A percentile compares a stretch with the other conserved stretches of the same genome.
These are phyloP conservation scores for Crepidotus variabilis DNA, from an alignment of 768 basidiomycete species.

Conservation along the genomic window DNA sequence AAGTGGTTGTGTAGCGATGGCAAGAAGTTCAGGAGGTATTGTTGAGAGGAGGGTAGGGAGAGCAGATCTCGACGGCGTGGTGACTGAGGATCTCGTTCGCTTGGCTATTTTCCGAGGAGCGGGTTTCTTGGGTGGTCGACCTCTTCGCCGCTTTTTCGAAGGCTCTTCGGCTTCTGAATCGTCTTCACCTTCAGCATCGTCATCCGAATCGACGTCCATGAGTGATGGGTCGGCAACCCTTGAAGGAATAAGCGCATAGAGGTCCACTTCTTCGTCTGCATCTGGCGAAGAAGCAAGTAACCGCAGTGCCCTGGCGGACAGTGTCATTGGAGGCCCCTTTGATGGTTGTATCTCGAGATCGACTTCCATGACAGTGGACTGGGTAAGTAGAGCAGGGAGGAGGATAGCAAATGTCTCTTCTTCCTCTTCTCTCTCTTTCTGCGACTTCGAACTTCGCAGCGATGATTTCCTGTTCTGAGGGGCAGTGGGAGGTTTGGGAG, in stretches of 20 bases:
- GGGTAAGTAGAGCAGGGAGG: background rate
- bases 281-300: conserved; percentile 36
- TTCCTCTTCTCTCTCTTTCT: background rate
- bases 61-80: background rate
- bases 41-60: conserved; percentile 7
- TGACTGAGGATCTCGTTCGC: background rate
- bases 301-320: conserved; percentile 17
- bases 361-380: background rate
- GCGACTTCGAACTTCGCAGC: background rate
- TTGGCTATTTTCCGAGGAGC: background rate
- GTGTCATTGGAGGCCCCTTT: background rate
- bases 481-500: background rate
- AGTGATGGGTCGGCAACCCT: conserved; percentile 2
- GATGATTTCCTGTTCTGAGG: conserved; percentile 2
- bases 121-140: background rate
- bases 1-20: conserved; percentile 49
- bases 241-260: conserved; percentile 15
- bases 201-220: conserved; percentile 8
- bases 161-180: background rate
- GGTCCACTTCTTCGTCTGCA: conserved; percentile 22
- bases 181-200: background rate
- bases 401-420: background rate
- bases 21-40: conserved; percentile 37
- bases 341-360: background rate
- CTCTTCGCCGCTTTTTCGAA: conserved; percentile 9